Percentiles rank a stretch among this genome's conserved stretches.
phyloP scores from a whole-genome alignment of 2,329 filamentous ascomycete species.

The Colletotrichum sp. region DNA sequence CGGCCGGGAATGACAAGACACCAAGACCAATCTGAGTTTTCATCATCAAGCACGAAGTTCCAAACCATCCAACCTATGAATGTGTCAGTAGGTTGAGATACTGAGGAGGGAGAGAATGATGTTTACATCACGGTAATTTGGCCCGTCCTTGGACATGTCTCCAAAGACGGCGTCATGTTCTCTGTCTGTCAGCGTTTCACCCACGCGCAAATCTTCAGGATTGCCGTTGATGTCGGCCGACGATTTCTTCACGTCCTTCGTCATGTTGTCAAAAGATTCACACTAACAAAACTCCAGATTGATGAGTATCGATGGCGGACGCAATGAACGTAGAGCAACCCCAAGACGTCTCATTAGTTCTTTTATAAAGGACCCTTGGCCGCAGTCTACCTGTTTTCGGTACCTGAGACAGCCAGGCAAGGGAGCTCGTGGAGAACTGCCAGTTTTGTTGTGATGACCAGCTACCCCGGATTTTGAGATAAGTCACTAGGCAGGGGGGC shows the following conservation, averaged over 20 bases:
- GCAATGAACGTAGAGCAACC: background rate
- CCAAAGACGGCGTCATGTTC: background rate
- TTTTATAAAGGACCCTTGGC: background rate
- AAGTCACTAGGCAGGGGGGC: background rate
- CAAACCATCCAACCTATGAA: conserved; percentile 44
- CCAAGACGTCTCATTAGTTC: background rate
- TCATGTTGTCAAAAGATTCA: background rate
- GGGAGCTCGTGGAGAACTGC: background rate
- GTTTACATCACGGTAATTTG: background rate
- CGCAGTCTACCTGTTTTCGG: background rate
- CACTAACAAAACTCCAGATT: fast-evolving
- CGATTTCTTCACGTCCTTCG: background rate
- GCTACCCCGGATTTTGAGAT: background rate
- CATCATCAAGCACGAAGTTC: conserved; percentile 47
- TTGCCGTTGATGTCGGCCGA: background rate
- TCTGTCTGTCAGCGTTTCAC: background rate
- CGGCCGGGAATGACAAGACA: conserved; percentile 50
- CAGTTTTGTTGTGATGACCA: background rate
- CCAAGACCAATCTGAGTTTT: conserved; percentile 49
- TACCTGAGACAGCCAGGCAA: background rate
- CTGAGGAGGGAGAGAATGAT: background rate
- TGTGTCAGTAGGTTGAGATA: background rate
- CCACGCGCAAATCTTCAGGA: background rate
- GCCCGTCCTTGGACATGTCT: background rate
- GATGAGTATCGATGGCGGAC: background rate